Percentiles rank a stretch among this genome's conserved stretches.
These are phyloP conservation scores for Ascocoryne sarcoides DNA, from an alignment of 2,329 filamentous ascomycete genomes.

Conservation along the genomic window DNA sequence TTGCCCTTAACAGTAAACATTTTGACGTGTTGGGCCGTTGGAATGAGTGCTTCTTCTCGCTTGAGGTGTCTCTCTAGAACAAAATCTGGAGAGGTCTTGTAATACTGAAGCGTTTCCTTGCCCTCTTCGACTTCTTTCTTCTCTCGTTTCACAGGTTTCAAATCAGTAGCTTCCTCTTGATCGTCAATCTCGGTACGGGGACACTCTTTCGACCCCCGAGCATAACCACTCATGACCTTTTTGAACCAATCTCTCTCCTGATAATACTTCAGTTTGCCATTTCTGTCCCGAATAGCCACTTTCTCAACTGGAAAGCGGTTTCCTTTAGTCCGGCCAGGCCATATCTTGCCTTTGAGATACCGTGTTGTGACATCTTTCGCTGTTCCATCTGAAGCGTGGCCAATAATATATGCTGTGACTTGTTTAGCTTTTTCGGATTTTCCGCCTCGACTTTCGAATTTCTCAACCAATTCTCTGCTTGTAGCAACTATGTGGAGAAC, in stretches of 20 bases:
- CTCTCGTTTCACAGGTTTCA: constrained; percentile 63
- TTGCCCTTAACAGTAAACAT: constrained; percentile 69
- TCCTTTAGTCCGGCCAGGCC: constrained; percentile 86
- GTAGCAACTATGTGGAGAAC: constrained; percentile 59
- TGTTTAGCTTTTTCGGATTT: constrained; percentile 83
- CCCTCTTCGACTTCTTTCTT: constrained; percentile 67
- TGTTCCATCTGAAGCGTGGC: constrained; percentile 72
- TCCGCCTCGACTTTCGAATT: constrained; percentile 72
- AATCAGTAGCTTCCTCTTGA: constrained; percentile 67
- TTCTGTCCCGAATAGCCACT: constrained; percentile 66
- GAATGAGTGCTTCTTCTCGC: constrained; percentile 79
- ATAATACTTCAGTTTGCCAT: constrained; percentile 68
- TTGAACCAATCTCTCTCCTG: constrained; percentile 87
- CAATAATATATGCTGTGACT: constrained; percentile 82
- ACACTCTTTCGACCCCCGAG: constrained; percentile 37
- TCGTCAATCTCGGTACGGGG: constrained; percentile 66
- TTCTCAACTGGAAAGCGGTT: constrained; percentile 71
- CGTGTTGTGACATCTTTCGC: constrained; percentile 92
- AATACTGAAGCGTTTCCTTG: constrained; percentile 76
- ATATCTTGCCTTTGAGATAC: constrained; percentile 72
- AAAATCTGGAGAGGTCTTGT: constrained; percentile 78
- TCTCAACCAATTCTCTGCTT: constrained; percentile 61
- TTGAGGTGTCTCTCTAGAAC: constrained; percentile 79
- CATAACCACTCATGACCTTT: constrained; percentile 66
- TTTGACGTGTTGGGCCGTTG: constrained; percentile 59